A percentile compares a stretch with the other conserved stretches of the same genome.
Evolutionary conservation across 2,329 filamentous ascomycete species (phyloP).

Genomic region (Magnaporthales sp.): DNA sequence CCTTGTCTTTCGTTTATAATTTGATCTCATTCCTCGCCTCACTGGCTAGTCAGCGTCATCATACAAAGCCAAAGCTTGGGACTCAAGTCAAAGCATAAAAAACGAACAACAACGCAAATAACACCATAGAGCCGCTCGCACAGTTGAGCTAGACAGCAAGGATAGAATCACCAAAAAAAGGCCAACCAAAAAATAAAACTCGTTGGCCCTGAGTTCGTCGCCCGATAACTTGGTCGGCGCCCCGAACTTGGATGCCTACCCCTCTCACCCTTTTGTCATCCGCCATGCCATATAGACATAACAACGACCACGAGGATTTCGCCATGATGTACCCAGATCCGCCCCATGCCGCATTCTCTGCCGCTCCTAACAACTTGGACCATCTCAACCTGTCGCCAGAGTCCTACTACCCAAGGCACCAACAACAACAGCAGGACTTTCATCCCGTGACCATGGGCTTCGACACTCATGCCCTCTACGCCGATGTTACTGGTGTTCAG

Average conservation of each 20-base stretch:
- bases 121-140: background rate
- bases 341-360: slow-evolving; percentile 9
- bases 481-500: slow-evolving; percentile 30
- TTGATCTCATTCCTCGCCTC: background rate
- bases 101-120: background rate
- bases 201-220: background rate
- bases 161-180: background rate
- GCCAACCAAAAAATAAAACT: background rate
- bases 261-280: background rate
- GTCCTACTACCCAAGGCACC: slow-evolving; percentile 9
- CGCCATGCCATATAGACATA: background rate
- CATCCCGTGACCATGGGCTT: slow-evolving; percentile 35
- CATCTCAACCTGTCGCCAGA: slow-evolving; percentile 12
- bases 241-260: background rate
- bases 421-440: slow-evolving; percentile 5
- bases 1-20: background rate
- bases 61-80: background rate
- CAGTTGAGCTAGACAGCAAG: background rate
- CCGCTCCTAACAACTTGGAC: slow-evolving; percentile 5
- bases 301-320: slow-evolving; percentile 12
- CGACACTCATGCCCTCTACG: slow-evolving; percentile 35
- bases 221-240: too few species aligned
- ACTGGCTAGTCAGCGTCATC: background rate
- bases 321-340: slow-evolving; percentile 15
- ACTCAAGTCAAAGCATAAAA: background rate